Evolutionary conservation across 2,329 filamentous ascomycete species (phyloP), one percentile per base, ranked within the genome.

Genomic region (Nemania sp.): DNA sequence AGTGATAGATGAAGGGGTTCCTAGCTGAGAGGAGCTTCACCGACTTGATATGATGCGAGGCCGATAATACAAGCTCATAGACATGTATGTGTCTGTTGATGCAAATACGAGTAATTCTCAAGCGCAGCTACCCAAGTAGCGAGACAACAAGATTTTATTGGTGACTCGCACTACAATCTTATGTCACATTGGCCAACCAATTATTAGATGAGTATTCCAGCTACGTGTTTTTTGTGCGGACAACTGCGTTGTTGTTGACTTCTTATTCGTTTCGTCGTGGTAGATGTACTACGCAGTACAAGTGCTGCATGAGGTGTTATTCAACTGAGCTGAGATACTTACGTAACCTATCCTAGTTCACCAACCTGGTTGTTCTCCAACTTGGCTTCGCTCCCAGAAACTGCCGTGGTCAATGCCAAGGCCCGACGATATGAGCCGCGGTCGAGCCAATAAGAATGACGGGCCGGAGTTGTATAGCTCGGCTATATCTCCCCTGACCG

Each of bases 401-500:
- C 62, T 65, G 63, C 63, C 63, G 63, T 60, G 63, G 40, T 50
- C 46, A 65, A 46, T 60, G 62, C 59, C 59, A 57, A 21, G 50
- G 17, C 46, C 59, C 55, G 55, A 59, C 42, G 43, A 49, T 47
- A 53, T 37, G 37, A 64, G 43, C 54, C 52, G 55, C 25, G 34
- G 43, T 40, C 29, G 40, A 13, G 21, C 60, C 57, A 60, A 63
- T 63, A 10, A 43, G 40, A 49, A 29, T 15, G 20, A 39, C 18
- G 48, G 34, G 20, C 56, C 52, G 49, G 52, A 48, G 45, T 54
- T 46, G 18, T 55, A 57, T 29, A 39, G 49, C 49, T 65, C 60
- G 63, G 63, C 60, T 63, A 60, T 57, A 51, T 61, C 40, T 55
- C 32, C 48, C 50, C 58, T 32, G 45, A 20, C 25, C 7, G 25